Evolutionary conservation across 495 filamentous ascomycete genomes (phyloP).

Genomic region (Xylaria sp.): DNA sequence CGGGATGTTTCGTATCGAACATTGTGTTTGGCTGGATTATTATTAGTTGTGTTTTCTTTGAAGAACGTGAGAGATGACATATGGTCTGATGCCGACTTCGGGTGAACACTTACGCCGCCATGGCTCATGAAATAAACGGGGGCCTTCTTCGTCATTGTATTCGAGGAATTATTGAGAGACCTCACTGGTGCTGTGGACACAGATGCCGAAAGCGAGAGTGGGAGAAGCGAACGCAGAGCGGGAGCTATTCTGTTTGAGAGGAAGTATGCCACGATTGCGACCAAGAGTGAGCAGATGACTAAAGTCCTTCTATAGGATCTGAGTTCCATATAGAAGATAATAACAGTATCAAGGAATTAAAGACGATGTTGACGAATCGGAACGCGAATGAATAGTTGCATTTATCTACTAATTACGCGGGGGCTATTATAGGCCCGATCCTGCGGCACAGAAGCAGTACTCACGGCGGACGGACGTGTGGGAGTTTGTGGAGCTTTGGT

Average conservation of each 20-base stretch:
- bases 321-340: background rate
- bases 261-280: slow-evolving; percentile 39
- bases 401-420: background rate
- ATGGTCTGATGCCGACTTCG: background rate
- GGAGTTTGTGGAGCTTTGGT: no score
- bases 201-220: slow-evolving; percentile 26
- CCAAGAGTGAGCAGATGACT: slow-evolving; percentile 31
- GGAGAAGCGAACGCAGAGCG: slow-evolving; percentile 28
- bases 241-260: slow-evolving; percentile 29
- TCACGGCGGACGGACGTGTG: no score
- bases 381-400: background rate
- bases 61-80: background rate
- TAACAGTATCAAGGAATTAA: background rate
- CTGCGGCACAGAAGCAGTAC: no score
- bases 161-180: background rate
- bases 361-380: background rate
- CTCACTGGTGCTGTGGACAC: slow-evolving; percentile 25
- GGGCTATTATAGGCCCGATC: no score
- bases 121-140: slow-evolving; percentile 84
- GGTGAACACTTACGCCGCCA: slow-evolving; percentile 67
- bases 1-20: slow-evolving; percentile 75
- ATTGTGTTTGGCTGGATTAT: slow-evolving; percentile 70
- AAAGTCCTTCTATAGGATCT: slow-evolving; percentile 20
- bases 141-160: slow-evolving; percentile 45
- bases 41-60: slow-evolving; percentile 19